These are phyloP conservation scores for Hyphodiscus sp. DNA, from an alignment of 2,329 filamentous ascomycete species.

Conservation along the genomic window DNA sequence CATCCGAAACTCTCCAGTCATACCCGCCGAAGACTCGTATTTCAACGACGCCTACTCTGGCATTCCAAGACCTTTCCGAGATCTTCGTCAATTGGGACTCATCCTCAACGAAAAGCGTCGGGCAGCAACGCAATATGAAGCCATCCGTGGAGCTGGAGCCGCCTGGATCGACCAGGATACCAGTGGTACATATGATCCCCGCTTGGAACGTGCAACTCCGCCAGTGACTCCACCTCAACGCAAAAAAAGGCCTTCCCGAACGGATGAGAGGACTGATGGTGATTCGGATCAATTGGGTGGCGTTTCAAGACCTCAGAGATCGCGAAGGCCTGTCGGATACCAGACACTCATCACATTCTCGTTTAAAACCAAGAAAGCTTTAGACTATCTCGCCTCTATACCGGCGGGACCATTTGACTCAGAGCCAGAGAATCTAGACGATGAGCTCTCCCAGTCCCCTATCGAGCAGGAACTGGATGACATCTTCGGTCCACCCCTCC, in stretches of 20 bases:
- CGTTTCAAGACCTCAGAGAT: background rate
- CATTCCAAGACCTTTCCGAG: background rate
- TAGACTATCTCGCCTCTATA: slow-evolving; percentile 16
- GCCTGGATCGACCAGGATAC: slow-evolving; percentile 23
- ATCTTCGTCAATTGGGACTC: slow-evolving; percentile 8
- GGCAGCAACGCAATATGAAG: slow-evolving; percentile 8
- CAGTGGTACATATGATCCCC: slow-evolving; percentile 25
- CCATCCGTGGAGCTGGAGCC: slow-evolving; percentile 8
- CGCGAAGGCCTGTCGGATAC: slow-evolving; percentile 6
- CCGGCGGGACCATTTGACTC: background rate
- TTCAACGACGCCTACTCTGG: background rate
- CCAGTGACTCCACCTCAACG: background rate
- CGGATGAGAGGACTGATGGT: slow-evolving; percentile 1
- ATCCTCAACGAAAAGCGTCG: slow-evolving; percentile 11
- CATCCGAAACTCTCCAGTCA: background rate
- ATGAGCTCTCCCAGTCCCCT: background rate
- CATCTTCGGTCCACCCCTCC: background rate
- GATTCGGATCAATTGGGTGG: too few relatives aligned
- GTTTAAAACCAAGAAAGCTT: slow-evolving; percentile 4
- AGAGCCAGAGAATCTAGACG: background rate
- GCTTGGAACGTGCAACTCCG: background rate
- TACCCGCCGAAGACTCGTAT: background rate
- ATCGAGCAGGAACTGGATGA: background rate
- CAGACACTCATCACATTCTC: slow-evolving; percentile 12
- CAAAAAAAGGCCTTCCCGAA: background rate